phyloP scores from a whole-genome alignment of 129 eudicot genomes.

The Centrapalus pauciflorus region DNA sequence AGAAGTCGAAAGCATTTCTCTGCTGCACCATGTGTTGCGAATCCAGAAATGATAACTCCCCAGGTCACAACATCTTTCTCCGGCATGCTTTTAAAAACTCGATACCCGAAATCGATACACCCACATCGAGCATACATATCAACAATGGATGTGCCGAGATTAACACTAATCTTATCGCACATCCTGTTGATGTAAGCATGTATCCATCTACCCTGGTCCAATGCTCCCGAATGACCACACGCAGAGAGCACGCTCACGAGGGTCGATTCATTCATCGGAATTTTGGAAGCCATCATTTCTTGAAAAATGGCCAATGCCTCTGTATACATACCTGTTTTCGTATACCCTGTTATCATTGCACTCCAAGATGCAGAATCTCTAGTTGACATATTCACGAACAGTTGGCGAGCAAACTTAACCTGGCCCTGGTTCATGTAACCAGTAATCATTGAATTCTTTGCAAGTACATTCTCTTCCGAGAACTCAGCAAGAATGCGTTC shows the following conservation, averaged over 20 bases:
- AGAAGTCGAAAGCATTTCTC: conserved; percentile 38
- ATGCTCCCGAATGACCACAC: conserved; percentile 29
- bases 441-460: conserved; percentile 31
- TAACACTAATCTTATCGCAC: conserved; percentile 14
- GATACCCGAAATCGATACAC: conserved; percentile 32
- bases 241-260: conserved; percentile 43
- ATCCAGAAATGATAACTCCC: conserved; percentile 48
- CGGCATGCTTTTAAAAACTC: conserved; percentile 34
- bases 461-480: conserved; percentile 26
- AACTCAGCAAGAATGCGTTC: conserved; percentile 31
- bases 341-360: conserved; percentile 40
- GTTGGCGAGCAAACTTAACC: conserved; percentile 6
- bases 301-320: conserved; percentile 31
- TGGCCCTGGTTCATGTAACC: conserved; percentile 39
- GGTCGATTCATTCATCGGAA: conserved; percentile 28
- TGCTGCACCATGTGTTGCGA: conserved; percentile 34
- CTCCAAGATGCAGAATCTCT: conserved; percentile 50
- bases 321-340: conserved; percentile 25
- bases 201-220: conserved; percentile 51
- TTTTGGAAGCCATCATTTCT: conserved; percentile 27
- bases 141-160: conserved; percentile 35
- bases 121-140: conserved; percentile 53
- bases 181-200: conserved; percentile 27
- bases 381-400: conserved; percentile 27
- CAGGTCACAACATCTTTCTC: conserved; percentile 39